Percentiles rank a stretch among this genome's conserved stretches.
phyloP scores from a whole-genome alignment of 148 eudicot species.

The Rhododendron ovatum region DNA sequence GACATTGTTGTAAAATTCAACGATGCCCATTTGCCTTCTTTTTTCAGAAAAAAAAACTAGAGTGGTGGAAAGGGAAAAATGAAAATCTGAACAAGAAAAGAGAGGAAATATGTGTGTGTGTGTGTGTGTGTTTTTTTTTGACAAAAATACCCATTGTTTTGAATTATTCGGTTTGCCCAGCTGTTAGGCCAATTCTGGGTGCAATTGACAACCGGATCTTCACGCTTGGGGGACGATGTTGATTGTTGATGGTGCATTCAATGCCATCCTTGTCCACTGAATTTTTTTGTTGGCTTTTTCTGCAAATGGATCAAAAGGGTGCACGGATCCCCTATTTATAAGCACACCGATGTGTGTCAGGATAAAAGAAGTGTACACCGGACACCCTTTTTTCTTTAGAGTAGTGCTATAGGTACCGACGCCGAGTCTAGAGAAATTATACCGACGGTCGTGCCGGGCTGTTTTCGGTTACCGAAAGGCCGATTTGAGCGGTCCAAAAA shows the following conservation, averaged over 20 bases:
- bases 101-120: background rate
- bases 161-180: background rate
- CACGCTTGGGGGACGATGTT: slow-evolving; percentile 10
- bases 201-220: background rate
- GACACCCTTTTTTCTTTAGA: too few species aligned
- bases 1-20: background rate
- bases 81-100: background rate
- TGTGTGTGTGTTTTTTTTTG: background rate
- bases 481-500: too few species aligned
- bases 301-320: background rate
- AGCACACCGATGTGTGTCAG: too few species aligned
- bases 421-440: too few species aligned
- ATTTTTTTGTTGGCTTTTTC: background rate
- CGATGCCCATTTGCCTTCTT: background rate
- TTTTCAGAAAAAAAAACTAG: too few species aligned
- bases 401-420: too few species aligned
- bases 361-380: too few species aligned
- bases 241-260: slow-evolving; percentile 11
- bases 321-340: background rate
- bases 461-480: too few species aligned
- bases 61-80: too few species aligned
- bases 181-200: background rate
- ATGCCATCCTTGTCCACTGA: slow-evolving; percentile 7
- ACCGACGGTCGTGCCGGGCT: too few species aligned
- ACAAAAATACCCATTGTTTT: background rate